These are phyloP conservation scores for Leersia perrieri DNA, from an alignment of 176 grass and related monocot species.

Conservation along the genomic window DNA sequence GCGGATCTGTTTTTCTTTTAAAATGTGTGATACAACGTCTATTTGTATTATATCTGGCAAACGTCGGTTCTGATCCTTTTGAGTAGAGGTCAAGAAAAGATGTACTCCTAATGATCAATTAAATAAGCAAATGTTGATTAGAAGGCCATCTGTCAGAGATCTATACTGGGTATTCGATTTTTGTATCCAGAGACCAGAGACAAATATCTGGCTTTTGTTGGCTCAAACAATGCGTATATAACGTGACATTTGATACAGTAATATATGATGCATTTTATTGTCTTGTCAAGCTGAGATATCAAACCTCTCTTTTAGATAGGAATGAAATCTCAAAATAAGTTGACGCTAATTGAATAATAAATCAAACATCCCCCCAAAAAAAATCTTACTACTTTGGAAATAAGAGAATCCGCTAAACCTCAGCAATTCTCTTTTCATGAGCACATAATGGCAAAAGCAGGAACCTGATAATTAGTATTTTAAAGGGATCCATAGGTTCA, in stretches of 20 bases:
- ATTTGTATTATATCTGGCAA: not conserved
- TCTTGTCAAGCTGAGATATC: not conserved
- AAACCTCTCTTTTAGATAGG: not conserved
- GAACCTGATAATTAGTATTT: too few species aligned
- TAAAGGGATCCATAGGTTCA: too few species aligned
- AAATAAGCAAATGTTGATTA: conserved; percentile 16
- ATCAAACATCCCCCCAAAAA: not conserved
- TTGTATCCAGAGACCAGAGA: not conserved
- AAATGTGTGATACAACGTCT: not conserved
- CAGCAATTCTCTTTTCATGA: too few species aligned
- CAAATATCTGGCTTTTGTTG: not conserved
- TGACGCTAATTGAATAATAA: not conserved
- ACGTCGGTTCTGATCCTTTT: not conserved
- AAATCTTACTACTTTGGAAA: not conserved
- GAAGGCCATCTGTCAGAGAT: not conserved
- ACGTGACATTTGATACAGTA: not conserved
- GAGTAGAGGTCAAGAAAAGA: not conserved
- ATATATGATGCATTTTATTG: not conserved
- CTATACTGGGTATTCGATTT: not conserved
- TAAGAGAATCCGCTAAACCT: too few species aligned
- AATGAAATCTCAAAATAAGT: not conserved
- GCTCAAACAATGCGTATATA: not conserved
- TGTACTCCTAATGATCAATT: conserved; percentile 30
- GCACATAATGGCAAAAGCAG: too few species aligned
- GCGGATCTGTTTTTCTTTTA: conserved; percentile 23